phyloP scores from a whole-genome alignment of 306 rosid species.

The Malus sieversii region DNA sequence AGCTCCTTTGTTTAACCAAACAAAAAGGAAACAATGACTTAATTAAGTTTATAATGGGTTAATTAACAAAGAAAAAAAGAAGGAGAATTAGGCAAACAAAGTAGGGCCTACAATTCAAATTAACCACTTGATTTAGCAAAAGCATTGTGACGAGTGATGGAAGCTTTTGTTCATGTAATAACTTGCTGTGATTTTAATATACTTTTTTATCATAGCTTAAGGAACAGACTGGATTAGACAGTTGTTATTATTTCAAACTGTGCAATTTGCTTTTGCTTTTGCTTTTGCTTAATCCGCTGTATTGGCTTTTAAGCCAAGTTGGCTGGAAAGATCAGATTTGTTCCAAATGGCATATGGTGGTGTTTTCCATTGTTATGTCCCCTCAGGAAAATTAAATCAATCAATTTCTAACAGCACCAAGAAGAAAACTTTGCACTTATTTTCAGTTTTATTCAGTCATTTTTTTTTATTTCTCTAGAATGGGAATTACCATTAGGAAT shows the following conservation, averaged over 20 bases:
- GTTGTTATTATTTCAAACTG: background rate
- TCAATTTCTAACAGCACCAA: background rate
- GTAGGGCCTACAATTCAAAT: slow-evolving; percentile 8
- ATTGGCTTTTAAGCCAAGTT: background rate
- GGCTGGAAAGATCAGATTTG: background rate
- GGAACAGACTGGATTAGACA: background rate
- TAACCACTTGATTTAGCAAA: background rate
- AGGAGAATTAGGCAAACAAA: background rate
- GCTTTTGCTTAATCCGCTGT: background rate
- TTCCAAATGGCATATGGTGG: background rate
- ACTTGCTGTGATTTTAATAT: background rate
- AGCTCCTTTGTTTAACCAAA: no score
- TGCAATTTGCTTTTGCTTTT: background rate
- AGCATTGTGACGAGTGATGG: background rate
- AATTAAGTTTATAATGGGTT: background rate
- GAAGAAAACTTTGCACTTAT: background rate
- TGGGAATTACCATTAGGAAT: background rate
- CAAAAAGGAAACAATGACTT: no score
- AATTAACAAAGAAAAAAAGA: background rate
- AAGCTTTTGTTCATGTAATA: background rate
- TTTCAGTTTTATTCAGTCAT: background rate
- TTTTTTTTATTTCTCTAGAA: background rate
- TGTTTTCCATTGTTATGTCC: background rate
- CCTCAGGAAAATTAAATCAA: background rate
- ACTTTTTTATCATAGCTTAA: background rate